Conservation (phyloP, 23 red algal genomes). For the Gracilariopsis chorda region DNA sequence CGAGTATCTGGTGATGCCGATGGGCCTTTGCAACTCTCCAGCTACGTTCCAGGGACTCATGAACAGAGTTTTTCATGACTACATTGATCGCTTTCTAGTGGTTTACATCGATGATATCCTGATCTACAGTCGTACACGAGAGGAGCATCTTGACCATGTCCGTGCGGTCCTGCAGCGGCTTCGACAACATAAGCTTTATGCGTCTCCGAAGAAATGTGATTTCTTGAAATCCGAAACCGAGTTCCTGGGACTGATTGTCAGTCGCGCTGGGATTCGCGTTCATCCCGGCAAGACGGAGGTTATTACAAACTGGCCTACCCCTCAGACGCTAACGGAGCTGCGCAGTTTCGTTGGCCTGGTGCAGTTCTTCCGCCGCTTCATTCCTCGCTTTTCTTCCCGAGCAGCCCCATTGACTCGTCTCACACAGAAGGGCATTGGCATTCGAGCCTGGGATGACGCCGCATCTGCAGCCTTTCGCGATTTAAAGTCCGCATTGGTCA, state of each 20-base stretch:
- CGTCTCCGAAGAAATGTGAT: not conserved
- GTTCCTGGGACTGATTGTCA: not conserved
- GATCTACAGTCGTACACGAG: not conserved
- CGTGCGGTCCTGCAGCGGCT: not conserved
- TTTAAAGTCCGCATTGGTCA: too few relatives aligned
- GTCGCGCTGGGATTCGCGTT: not conserved
- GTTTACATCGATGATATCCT: slow-evolving; percentile 4
- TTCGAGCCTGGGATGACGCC: too few relatives aligned
- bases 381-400: too few relatives aligned
- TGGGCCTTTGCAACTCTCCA: slow-evolving; percentile 9
- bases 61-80: not conserved
- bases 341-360: not conserved
- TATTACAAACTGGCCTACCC: not conserved
- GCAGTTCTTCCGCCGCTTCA: too few relatives aligned
- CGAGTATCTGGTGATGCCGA: not conserved
- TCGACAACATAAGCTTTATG: not conserved
- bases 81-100: not conserved
- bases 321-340: not conserved
- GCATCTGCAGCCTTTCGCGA: too few relatives aligned
- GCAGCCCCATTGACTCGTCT: too few relatives aligned
- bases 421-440: too few relatives aligned
- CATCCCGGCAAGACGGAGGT: not conserved
- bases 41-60: slow-evolving; percentile 15
- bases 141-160: slow-evolving; percentile 11
- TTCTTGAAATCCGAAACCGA: not conserved